A percentile compares a stretch with the other conserved stretches of the same genome.
These are phyloP conservation scores for Diatrype stigma DNA, from an alignment of 2,329 filamentous ascomycete species.

Conservation along the genomic window DNA sequence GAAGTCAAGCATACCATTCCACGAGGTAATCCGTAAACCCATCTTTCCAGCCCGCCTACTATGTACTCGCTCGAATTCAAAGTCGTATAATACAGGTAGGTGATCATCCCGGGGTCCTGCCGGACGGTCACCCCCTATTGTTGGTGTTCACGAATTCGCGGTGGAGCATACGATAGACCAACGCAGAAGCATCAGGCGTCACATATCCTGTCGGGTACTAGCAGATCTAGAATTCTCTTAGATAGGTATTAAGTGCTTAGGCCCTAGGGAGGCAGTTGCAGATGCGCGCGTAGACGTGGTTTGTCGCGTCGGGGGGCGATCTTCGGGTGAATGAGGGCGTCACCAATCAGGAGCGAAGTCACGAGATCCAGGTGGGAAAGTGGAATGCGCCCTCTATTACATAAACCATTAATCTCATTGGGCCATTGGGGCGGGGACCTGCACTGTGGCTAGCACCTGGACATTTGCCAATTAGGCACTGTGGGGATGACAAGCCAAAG, in stretches of 20 bases:
- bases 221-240: no score
- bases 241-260: no score
- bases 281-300: not conserved
- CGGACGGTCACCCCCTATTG: not conserved
- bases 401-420: no score
- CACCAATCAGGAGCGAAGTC: slow-evolving; percentile 1
- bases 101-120: not conserved
- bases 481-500: not conserved
- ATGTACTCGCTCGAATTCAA: not conserved
- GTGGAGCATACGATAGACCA: no score
- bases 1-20: slow-evolving; percentile 62
- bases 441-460: no score
- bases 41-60: slow-evolving; percentile 39
- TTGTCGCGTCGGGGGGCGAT: not conserved
- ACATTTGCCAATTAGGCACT: no score
- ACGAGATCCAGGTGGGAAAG: not conserved
- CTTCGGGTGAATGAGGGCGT: not conserved
- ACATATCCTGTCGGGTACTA: no score
- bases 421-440: no score
- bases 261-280: no score
- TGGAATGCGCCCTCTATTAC: no score
- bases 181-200: no score
- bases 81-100: not conserved
- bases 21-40: slow-evolving; percentile 77
- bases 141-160: no score